Base-by-base conservation (phyloP, 2,329 filamentous ascomycete species). In the Sporothrix euskadiensis region DNA sequence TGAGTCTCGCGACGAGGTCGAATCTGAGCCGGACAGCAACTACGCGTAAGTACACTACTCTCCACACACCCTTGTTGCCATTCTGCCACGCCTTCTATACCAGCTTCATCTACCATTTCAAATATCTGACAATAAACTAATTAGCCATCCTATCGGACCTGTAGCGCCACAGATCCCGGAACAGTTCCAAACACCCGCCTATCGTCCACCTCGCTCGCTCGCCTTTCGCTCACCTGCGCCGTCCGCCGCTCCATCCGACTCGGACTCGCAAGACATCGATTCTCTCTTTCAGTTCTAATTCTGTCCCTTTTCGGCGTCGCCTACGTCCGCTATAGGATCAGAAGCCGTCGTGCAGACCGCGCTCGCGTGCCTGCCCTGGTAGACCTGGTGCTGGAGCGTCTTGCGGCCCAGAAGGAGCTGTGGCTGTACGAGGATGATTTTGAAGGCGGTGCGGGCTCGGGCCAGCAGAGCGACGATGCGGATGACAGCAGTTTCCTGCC, bases 201-300 rank as follows among this genome's bases (percentile, higher is more conserved):
- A 87, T 89, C 90, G 83, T 95, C 92, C 84, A 92, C 88, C 86
- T 97, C 93, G 86, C 92, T 97, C 91, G 92, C 94, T 88, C 89
- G 92, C 83, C 88, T 98, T 91, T 89, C 94, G 85, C 86, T 98
- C 91, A 81, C 84, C 85, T 98, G 93, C 84, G 89, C 92, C 83
- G 79, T 94, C 91, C 89, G 89, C 82, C 88, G 92, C 85, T 92
- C 90, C 83, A 83, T 94, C 89, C 86, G 91, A 84, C 89, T 91
- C 87, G 88, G 91, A 82, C 79, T 96, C 92, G 93, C 91, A 88
- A 88, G 91, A 91, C 88, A 96, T 96, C 88, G 93, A 91, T 84
- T 94, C 90, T 84, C 91, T 85, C 89, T 94, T 96, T 87, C 89
- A 86, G 81, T 88, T 86, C 76, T 92, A 80, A 83, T 88, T 44